Evolutionary conservation across 148 eudicot genomes (phyloP), one percentile per base, ranked within the genome.

Genomic region (Suaeda aralocaspica): DNA sequence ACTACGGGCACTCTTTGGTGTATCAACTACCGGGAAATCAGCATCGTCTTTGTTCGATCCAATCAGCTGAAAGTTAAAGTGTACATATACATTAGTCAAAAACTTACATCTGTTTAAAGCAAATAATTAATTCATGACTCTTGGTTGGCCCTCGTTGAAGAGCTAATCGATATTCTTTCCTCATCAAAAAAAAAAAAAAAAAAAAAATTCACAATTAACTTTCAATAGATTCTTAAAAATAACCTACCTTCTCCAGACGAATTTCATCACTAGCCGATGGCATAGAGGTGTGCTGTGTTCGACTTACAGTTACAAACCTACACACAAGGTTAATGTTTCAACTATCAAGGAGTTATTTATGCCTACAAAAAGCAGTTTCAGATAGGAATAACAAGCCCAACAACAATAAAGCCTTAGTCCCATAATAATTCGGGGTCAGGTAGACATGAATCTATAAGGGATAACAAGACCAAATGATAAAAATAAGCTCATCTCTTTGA

Each of bases 291-390:
- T 91, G 89, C 25, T 82, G 84, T 62, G 99, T 91, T 74, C 86
- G 82, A 12, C 76, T 80, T 34, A 95, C 97, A 21, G 85, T 89
- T 49, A 95, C 99, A 81, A 95, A 86, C 74, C 97, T 95, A 89
- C 68, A 74, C 51, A 46, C 56, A 33, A 11, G 29, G 48, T 13
- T 31, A 46, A 33, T 18, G 19, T 26, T 26, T 57, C n/a, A 46
- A 33, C 6, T 0, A 16, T 46, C 16, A 13, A n/a, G n/a, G n/a
- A n/a, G 18, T 46, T 46, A 16, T 1, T 13, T 13, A 13, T 12
- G 10, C 19, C 10, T 13, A 1, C 12, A 13, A 45, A 12, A 2
- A 45, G 72, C 13, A 39, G 11, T 29, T 11, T 9, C 19, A 46
- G 18, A 41, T 6, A 21, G 21, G 18, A 72, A 19, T 7, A n/a